Base-by-base conservation (phyloP, 148 eudicot genomes). In the Rhododendron kiyosumense region DNA sequence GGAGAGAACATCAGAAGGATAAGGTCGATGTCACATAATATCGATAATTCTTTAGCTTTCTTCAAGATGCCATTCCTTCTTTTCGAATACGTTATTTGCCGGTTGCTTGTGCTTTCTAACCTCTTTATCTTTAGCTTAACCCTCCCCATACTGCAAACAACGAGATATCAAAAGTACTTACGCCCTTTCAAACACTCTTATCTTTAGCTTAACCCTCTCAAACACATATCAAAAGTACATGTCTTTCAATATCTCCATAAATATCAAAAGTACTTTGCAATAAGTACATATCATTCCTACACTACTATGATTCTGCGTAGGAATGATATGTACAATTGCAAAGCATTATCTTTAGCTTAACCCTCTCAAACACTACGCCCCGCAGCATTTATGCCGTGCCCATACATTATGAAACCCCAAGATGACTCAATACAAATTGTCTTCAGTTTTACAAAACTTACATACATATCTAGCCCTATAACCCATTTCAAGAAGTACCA, bases 111-210 rank as follows among this genome's bases (percentile, higher is more conserved):
- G 87, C 90, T 94, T 86, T 94, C 97, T 85, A 94, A 86, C 86
- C 91, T 92, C 89, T 93, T 93, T 43, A 94, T 94, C 90, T 94
- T 93, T 52, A 94, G 81, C 89, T 94, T 94, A 89, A 94, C 97
- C 90, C 97, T 93, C 89, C 97, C 97, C 97, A 94, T 94, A 84
- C 90, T 88, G 86, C 83, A 90, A 84, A 84, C 73, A 45, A 52
- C 24, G 30, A 88, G 41, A 84, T 87, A 79, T 54, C 61, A 54
- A 17, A 54, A 54, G 61, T 54, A 54, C 61, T 54, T 18, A 54
- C 6, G 22, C 67, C 74, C 65, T 84, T 83, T 83, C 67, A 83
- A 12, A 26, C 38, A 54, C 61, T 54, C 61, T 52, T 52, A 52
- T 52, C 57, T 54, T 54, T 17, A 54, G 22, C 61, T 15, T 54